A percentile compares a stretch with the other conserved stretches of the same genome.
phyloP scores from a whole-genome alignment of 108 stramenopile genomes.

The Nitzschia sp. region DNA sequence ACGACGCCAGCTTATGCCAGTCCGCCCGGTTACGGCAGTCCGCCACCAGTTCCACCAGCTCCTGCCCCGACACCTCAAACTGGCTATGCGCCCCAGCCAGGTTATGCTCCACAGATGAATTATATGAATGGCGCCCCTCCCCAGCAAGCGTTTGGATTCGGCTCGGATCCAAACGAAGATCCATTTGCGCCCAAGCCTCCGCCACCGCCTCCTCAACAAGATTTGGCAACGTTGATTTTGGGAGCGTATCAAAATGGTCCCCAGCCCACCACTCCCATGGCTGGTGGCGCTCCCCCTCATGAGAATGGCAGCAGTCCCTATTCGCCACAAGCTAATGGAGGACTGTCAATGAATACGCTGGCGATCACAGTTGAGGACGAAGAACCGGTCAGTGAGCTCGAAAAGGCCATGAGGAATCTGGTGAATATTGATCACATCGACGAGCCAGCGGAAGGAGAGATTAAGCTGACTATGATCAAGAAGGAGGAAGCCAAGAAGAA shows the following conservation, averaged over 20 bases:
- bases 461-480: constrained; percentile 51
- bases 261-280: constrained; percentile 26
- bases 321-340: constrained; percentile 18
- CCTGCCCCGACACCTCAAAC: constrained; percentile 24
- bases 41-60: constrained; percentile 26
- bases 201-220: constrained; percentile 41
- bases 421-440: constrained; percentile 68
- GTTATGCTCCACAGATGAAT: background rate
- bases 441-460: constrained; percentile 52
- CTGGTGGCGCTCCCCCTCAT: constrained; percentile 9
- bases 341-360: constrained; percentile 44
- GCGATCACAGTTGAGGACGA: constrained; percentile 13
- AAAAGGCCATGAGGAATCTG: constrained; percentile 48
- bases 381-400: constrained; percentile 45
- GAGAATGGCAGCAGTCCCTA: constrained; percentile 1
- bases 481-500: constrained; percentile 49
- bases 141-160: constrained; percentile 15
- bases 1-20: constrained; percentile 6
- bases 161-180: constrained; percentile 38
- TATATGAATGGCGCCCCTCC: constrained; percentile 10
- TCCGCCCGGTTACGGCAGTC: constrained; percentile 17
- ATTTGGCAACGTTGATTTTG: constrained; percentile 39
- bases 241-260: constrained; percentile 30
- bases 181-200: constrained; percentile 69
- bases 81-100: background rate